Percentiles rank a stretch among this genome's conserved stretches.
Conservation (phyloP, 2,329 filamentous ascomycete species). For the Verticillium isaacii region DNA sequence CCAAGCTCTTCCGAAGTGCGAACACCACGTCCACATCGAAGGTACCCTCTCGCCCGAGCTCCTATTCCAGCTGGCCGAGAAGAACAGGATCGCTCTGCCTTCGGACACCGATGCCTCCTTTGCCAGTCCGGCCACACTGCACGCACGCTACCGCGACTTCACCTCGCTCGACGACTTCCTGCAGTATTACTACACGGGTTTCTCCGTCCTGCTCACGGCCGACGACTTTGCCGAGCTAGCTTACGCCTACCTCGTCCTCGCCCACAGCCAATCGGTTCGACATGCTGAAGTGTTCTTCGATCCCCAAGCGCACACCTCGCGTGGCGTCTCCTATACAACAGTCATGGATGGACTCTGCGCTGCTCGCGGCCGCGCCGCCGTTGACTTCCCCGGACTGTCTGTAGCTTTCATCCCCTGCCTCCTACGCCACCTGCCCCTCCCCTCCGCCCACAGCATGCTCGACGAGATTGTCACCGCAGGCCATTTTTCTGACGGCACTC, state of each 20-base stretch:
- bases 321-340: conserved; percentile 58
- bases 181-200: conserved; percentile 72
- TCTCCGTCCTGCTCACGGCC: conserved; percentile 60
- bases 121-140: conserved; percentile 52
- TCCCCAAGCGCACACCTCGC: conserved; percentile 65
- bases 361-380: conserved; percentile 55
- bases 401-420: conserved; percentile 68
- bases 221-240: conserved; percentile 70
- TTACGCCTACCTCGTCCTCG: conserved; percentile 65
- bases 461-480: conserved; percentile 25
- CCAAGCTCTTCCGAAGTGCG: conserved; percentile 67
- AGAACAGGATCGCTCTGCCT: conserved; percentile 61
- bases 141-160: conserved; percentile 62
- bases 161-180: conserved; percentile 72
- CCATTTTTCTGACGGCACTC: conserved; percentile 44
- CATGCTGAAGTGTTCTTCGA: conserved; percentile 81
- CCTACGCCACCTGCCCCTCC: conserved; percentile 61
- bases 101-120: conserved; percentile 54
- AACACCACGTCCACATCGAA: conserved; percentile 78
- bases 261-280: conserved; percentile 58
- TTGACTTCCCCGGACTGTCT: conserved; percentile 55
- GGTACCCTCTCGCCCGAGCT: conserved; percentile 67
- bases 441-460: conserved; percentile 46
- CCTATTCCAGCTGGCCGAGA: conserved; percentile 63
- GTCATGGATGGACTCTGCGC: conserved; percentile 59